Percentiles rank a stretch among this genome's conserved stretches.
These are phyloP conservation scores for Rhinocladiella similis DNA, from an alignment of 2,329 filamentous ascomycete species.

Conservation along the genomic window DNA sequence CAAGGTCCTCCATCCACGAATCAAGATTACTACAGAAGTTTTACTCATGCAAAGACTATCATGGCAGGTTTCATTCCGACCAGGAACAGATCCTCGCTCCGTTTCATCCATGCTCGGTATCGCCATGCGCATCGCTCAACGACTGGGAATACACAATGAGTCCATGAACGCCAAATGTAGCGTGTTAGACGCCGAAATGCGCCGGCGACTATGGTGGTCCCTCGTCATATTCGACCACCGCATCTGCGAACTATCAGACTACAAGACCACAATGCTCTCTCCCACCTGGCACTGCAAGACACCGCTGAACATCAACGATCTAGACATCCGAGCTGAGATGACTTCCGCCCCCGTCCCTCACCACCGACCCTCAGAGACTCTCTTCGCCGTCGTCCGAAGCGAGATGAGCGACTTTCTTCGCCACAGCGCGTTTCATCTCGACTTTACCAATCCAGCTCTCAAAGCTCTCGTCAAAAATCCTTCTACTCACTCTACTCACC, in stretches of 20 bases:
- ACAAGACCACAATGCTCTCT: slow-evolving; percentile 36
- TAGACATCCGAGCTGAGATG: slow-evolving; percentile 42
- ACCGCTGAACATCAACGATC: slow-evolving; percentile 47
- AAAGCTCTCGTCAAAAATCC: slow-evolving; percentile 34
- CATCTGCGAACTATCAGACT: slow-evolving; percentile 65
- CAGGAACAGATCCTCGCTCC: slow-evolving; percentile 61
- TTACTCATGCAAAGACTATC: too few relatives aligned
- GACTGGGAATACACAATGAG: slow-evolving; percentile 69
- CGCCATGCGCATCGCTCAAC: slow-evolving; percentile 66
- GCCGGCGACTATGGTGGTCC: slow-evolving; percentile 73
- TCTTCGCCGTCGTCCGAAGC: slow-evolving; percentile 47
- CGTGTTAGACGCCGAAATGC: slow-evolving; percentile 66
- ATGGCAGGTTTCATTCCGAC: slow-evolving; percentile 57
- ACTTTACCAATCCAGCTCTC: slow-evolving; percentile 46
- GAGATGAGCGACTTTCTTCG: slow-evolving; percentile 45
- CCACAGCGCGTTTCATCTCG: slow-evolving; percentile 43
- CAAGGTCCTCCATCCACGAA: slow-evolving; percentile 25
- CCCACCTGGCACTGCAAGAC: slow-evolving; percentile 47
- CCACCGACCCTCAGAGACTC: slow-evolving; percentile 40
- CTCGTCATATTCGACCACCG: slow-evolving; percentile 68
- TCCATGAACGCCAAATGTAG: slow-evolving; percentile 45
- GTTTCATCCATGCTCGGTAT: slow-evolving; percentile 64
- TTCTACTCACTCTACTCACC: background rate
- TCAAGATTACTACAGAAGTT: too few relatives aligned
- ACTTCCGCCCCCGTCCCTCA: slow-evolving; percentile 34